Evolutionary conservation across 2,329 filamentous ascomycete species (phyloP).

Genomic region (Alternaria viburni): DNA sequence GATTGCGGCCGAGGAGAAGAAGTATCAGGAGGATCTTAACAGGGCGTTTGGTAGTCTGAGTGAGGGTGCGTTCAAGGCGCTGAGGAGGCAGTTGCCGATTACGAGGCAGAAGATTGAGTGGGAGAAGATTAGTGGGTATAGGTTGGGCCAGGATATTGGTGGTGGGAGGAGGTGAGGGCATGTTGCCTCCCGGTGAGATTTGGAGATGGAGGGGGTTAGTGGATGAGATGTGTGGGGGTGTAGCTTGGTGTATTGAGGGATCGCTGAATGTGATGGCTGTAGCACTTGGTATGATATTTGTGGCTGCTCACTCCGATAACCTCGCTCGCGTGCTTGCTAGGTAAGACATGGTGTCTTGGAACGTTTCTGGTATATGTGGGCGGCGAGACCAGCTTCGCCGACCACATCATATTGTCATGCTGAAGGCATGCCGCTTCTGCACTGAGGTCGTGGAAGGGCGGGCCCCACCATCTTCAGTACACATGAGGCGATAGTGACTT

Average conservation of each 20-base stretch:
- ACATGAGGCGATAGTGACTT: too few relatives aligned
- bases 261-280: not conserved
- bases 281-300: not conserved
- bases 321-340: not conserved
- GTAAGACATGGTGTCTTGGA: not conserved
- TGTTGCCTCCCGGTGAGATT: not conserved
- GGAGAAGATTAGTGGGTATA: conserved; percentile 96
- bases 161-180: conserved; percentile 48
- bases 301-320: not conserved
- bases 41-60: conserved; percentile 85
- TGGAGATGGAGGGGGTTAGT: not conserved
- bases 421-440: too few relatives aligned
- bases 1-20: conserved; percentile 81
- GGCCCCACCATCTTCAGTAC: too few relatives aligned
- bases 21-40: conserved; percentile 96
- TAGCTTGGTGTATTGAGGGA: not conserved
- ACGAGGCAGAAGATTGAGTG: conserved; percentile 99
- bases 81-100: conserved; percentile 91
- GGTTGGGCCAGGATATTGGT: conserved; percentile 62
- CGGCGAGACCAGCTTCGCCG: not conserved
- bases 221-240: not conserved
- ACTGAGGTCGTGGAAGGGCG: too few relatives aligned
- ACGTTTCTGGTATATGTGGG: not conserved
- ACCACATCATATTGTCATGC: not conserved
- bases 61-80: conserved; percentile 92